phyloP scores from a whole-genome alignment of 495 filamentous ascomycete genomes.

The Clohesyomyces aquaticus region DNA sequence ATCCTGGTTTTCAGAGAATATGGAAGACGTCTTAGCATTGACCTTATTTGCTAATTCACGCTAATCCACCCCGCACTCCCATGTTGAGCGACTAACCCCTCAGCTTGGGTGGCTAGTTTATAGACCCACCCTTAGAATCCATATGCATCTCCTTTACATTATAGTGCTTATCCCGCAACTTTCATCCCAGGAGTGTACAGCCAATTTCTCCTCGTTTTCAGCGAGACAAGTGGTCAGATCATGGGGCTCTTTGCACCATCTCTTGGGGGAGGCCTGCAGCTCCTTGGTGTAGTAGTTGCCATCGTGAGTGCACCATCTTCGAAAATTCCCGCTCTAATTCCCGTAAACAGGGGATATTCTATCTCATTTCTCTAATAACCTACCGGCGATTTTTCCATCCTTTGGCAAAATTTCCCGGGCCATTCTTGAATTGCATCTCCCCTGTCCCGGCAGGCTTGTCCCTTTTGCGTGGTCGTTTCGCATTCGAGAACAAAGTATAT shows the following conservation, averaged over 20 bases:
- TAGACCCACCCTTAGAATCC: no score
- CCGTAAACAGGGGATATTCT: slow-evolving; percentile 7
- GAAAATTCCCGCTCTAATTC: not conserved
- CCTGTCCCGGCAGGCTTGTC: slow-evolving; percentile 32
- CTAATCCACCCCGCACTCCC: no score
- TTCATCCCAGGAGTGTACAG: not conserved
- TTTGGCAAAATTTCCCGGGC: slow-evolving; percentile 28
- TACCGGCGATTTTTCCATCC: slow-evolving; percentile 27
- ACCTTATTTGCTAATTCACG: no score
- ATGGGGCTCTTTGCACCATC: not conserved
- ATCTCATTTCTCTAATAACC: slow-evolving; percentile 9
- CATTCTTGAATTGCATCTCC: slow-evolving; percentile 26
- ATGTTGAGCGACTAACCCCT: no score
- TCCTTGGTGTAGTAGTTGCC: not conserved
- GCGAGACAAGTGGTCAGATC: no score
- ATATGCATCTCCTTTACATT: no score
- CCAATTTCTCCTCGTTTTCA: no score
- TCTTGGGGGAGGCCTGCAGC: not conserved
- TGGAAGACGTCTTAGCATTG: no score
- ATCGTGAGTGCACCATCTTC: not conserved
- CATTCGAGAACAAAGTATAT: slow-evolving; percentile 37
- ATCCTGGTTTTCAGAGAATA: no score
- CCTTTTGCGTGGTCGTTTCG: slow-evolving; percentile 37
- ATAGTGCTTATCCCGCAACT: no score
- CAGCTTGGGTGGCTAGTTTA: no score